Percentiles rank a stretch among this genome's conserved stretches.
These are phyloP conservation scores for Vaccinium vitisidaea DNA, from an alignment of 148 eudicot species.

Conservation along the genomic window DNA sequence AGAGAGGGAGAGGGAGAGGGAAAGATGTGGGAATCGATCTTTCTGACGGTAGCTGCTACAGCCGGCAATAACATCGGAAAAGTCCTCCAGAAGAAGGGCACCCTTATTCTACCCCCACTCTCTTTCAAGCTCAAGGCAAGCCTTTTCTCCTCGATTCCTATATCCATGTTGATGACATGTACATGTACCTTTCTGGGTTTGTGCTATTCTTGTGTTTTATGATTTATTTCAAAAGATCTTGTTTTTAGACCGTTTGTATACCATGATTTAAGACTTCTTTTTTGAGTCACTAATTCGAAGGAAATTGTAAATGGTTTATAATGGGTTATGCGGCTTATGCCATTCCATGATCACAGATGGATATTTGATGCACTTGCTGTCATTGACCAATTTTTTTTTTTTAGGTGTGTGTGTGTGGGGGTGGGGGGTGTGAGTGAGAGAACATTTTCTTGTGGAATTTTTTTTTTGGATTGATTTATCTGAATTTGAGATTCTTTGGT, in stretches of 20 bases:
- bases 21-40: slow-evolving; percentile 66
- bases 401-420: neutral
- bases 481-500: neutral
- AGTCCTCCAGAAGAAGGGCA: slow-evolving; percentile 69
- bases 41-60: slow-evolving; percentile 57
- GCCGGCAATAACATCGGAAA: slow-evolving; percentile 74
- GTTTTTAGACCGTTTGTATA: neutral
- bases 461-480: neutral
- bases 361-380: neutral
- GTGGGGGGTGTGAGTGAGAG: too few relatives aligned
- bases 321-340: neutral
- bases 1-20: slow-evolving; percentile 21
- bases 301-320: neutral
- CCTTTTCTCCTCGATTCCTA: neutral
- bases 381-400: neutral
- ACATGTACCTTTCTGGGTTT: neutral
- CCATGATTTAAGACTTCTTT: neutral
- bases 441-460: neutral
- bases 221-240: neutral
- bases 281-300: neutral
- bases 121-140: slow-evolving; percentile 63
- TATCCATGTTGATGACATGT: neutral
- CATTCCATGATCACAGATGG: neutral
- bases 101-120: slow-evolving; percentile 62
- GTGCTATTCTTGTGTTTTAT: neutral